Conservation (phyloP, 371 early-diverging fungal genomes). For the Mucor racemosus region DNA sequence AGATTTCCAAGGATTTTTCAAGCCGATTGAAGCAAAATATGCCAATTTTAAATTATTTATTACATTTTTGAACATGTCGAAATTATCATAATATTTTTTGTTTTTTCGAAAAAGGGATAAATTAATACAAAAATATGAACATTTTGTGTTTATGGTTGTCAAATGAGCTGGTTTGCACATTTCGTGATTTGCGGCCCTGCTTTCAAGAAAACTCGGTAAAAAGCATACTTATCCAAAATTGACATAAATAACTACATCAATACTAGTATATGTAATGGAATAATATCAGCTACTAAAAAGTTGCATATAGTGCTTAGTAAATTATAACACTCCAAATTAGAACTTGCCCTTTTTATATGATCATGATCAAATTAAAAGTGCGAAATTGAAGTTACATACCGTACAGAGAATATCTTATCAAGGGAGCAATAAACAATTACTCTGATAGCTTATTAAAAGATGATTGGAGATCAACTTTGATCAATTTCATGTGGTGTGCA, state of each 20-base stretch:
- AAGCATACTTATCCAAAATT: not conserved
- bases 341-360: not conserved
- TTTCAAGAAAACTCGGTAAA: too few species aligned
- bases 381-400: too few species aligned
- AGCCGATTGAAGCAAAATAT: too few species aligned
- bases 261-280: not conserved
- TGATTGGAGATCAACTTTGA: not conserved
- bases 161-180: too few species aligned
- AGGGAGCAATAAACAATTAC: not conserved
- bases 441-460: not conserved
- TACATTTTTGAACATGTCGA: too few species aligned
- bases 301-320: not conserved
- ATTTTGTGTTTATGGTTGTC: too few species aligned
- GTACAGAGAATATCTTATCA: not conserved
- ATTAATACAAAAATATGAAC: too few species aligned
- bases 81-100: too few species aligned
- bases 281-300: not conserved
- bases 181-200: too few species aligned
- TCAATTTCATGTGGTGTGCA: conserved; percentile 3
- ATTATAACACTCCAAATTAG: not conserved
- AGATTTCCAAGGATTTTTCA: too few species aligned
- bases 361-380: not conserved
- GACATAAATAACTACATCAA: not conserved
- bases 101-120: too few species aligned
- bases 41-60: too few species aligned